Evolutionary conservation across 2,329 filamentous ascomycete species (phyloP).

Genomic region (Cercospora sp.): DNA sequence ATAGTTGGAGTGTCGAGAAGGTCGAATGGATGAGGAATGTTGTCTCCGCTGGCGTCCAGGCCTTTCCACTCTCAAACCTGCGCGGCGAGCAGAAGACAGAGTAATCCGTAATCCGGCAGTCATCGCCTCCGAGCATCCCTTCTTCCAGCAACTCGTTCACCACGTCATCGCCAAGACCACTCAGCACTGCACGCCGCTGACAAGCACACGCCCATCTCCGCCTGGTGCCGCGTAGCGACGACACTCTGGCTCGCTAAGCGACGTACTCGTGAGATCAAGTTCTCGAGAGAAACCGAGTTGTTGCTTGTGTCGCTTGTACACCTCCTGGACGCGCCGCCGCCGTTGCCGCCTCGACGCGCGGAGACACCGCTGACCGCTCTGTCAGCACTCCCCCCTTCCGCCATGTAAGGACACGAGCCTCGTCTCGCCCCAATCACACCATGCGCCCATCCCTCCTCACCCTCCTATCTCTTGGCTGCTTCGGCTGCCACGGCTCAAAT

Average conservation of each 20-base stretch:
- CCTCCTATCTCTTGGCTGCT: slow-evolving; percentile 28
- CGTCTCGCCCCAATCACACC: background rate
- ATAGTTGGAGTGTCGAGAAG: background rate
- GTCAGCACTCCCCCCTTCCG: background rate
- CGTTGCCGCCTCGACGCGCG: background rate
- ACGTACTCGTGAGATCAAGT: too few species aligned
- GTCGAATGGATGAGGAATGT: background rate
- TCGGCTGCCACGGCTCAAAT: slow-evolving; percentile 23
- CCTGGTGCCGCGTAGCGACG: background rate
- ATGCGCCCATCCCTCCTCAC: slow-evolving; percentile 4
- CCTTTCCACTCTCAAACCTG: background rate
- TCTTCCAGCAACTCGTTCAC: background rate
- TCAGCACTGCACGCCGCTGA: background rate
- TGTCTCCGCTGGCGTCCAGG: background rate
- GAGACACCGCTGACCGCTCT: background rate
- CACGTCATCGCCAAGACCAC: background rate
- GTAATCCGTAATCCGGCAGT: background rate
- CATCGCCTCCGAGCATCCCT: background rate
- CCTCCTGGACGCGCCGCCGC: background rate
- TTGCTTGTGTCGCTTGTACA: background rate
- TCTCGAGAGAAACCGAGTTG: too few species aligned
- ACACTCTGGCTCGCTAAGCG: background rate
- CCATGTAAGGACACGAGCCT: slow-evolving; percentile 4
- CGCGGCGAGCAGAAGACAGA: background rate
- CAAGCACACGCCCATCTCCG: background rate